Conservation (phyloP, 352 stramenopile species). For the Albugo laibachii region DNA sequence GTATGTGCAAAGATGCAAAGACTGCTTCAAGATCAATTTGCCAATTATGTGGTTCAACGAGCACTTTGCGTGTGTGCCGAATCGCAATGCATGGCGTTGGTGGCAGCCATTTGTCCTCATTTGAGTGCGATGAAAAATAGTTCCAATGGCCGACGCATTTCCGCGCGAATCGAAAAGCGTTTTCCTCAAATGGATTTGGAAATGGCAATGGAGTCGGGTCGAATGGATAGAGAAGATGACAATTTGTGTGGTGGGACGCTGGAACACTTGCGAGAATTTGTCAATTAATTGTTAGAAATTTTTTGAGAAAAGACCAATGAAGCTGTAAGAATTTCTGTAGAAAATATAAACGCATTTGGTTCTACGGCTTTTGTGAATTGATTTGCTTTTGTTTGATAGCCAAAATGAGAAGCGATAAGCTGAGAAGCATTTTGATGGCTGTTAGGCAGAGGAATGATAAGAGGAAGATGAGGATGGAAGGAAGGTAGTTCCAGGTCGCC, state of each 20-base stretch:
- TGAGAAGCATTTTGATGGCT: constrained; percentile 61
- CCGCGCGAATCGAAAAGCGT: constrained; percentile 90
- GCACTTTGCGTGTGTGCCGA: constrained; percentile 89
- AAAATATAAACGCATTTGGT: background rate
- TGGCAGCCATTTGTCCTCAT: constrained; percentile 93
- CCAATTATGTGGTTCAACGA: constrained; percentile 97
- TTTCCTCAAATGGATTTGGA: constrained; percentile 91
- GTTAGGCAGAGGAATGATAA: constrained; percentile 51
- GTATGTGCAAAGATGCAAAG: constrained; percentile 76
- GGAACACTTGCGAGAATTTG: too few relatives aligned
- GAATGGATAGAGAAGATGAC: too few relatives aligned
- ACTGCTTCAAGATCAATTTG: constrained; percentile 95
- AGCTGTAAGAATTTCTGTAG: too few relatives aligned
- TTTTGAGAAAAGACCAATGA: too few relatives aligned
- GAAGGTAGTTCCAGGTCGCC: constrained; percentile 2
- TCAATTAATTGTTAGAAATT: too few relatives aligned
- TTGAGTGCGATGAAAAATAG: constrained; percentile 89
- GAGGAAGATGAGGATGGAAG: constrained; percentile 23
- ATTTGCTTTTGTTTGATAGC: constrained; percentile 37
- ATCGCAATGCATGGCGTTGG: constrained; percentile 84
- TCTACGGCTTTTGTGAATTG: constrained; percentile 1
- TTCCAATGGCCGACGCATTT: constrained; percentile 85
- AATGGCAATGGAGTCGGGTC: constrained; percentile 18
- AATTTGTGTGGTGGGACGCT: too few relatives aligned
- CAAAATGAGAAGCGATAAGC: constrained; percentile 60